Conservation (phyloP, 1,284 basidiomycete genomes). For the Anthracocystis walkeri region DNA sequence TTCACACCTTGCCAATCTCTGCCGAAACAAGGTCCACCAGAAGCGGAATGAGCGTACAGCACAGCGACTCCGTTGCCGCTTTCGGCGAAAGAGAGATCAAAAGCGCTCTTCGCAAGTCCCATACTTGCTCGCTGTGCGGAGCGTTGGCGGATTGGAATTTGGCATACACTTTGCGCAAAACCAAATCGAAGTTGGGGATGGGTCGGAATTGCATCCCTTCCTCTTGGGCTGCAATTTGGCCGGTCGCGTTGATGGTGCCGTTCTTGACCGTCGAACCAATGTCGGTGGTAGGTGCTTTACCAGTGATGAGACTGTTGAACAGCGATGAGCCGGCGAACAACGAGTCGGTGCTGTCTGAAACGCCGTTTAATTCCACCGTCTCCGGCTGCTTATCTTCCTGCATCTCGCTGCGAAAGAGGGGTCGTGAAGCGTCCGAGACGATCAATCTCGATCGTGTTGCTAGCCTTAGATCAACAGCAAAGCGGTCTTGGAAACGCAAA, state of each 20-base stretch:
- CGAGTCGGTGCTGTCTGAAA: background rate
- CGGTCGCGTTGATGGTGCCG: background rate
- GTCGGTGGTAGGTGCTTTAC: background rate
- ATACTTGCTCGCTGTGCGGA: conserved; percentile 10
- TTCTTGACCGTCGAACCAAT: background rate
- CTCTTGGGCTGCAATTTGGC: background rate
- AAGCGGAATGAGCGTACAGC: conserved; percentile 15
- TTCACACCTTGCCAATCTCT: background rate
- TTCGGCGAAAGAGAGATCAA: conserved; percentile 16
- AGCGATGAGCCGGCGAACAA: conserved; percentile 23
- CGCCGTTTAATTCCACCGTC: background rate
- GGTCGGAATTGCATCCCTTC: conserved; percentile 30
- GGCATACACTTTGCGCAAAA: conserved; percentile 17
- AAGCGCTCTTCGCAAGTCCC: conserved; percentile 32
- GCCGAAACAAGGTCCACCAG: background rate
- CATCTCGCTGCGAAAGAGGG: conserved; percentile 39
- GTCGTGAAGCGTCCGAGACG: conserved; percentile 35
- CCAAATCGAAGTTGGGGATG: conserved; percentile 31
- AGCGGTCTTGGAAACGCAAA: conserved; percentile 78
- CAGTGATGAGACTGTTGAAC: conserved; percentile 21
- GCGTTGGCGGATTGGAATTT: background rate
- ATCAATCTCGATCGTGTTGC: conserved; percentile 74
- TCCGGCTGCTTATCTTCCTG: background rate
- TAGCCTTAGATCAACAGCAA: conserved; percentile 82
- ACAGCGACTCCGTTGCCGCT: background rate